phyloP scores from a whole-genome alignment of 805 yeast genomes.

The Barnettozyma vustinii region DNA sequence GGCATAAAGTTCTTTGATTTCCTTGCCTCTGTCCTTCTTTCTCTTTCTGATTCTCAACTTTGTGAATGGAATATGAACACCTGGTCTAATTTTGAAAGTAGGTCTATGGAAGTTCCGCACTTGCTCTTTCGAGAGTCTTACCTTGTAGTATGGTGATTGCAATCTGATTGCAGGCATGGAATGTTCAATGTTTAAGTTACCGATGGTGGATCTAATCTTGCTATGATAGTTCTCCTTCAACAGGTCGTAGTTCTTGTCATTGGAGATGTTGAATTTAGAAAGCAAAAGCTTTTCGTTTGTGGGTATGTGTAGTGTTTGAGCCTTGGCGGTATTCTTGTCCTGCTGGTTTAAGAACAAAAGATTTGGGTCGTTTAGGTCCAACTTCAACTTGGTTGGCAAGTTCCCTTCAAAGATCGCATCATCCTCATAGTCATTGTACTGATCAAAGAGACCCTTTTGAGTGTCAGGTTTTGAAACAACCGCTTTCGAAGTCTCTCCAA shows the following conservation, averaged over 20 bases:
- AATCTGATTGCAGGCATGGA: conserved; percentile 80
- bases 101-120: conserved; percentile 80
- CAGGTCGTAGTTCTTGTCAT: conserved; percentile 80
- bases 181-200: conserved; percentile 87
- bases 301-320: conserved; percentile 35
- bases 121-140: conserved; percentile 59
- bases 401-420: conserved; percentile 73
- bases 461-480: conserved; percentile 3
- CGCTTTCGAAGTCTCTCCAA: not conserved
- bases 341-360: conserved; percentile 56
- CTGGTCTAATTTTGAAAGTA: conserved; percentile 68
- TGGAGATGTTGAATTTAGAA: conserved; percentile 74
- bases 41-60: conserved; percentile 73
- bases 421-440: conserved; percentile 49
- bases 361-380: conserved; percentile 87
- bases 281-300: conserved; percentile 48
- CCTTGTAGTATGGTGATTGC: conserved; percentile 89
- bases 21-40: conserved; percentile 85
- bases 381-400: conserved; percentile 34
- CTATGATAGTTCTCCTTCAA: conserved; percentile 83
- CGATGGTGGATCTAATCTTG: conserved; percentile 87
- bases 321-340: conserved; percentile 13
- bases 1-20: conserved; percentile 66
- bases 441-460: conserved; percentile 1
- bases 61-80: conserved; percentile 69